Evolutionary conservation across 2,329 filamentous ascomycete genomes (phyloP).

Genomic region (Colletotrichum filicis): DNA sequence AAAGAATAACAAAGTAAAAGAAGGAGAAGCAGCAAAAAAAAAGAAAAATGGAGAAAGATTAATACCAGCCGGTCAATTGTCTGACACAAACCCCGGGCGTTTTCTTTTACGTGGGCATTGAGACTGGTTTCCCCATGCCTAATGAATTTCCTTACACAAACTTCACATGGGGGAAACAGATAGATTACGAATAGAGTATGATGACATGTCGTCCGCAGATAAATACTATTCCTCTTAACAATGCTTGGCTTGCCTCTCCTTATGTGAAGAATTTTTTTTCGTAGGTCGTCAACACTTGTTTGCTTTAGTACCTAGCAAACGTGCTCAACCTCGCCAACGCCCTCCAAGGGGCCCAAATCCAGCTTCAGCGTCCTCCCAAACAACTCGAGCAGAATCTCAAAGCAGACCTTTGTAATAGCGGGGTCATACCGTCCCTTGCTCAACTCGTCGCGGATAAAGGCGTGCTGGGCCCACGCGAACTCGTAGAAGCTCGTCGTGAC

Average conservation of each 20-base stretch:
- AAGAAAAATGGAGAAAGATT: constrained; percentile 8
- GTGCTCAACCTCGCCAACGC: constrained; percentile 74
- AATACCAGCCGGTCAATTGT: constrained; percentile 29
- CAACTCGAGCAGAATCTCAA: constrained; percentile 88
- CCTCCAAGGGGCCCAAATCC: constrained; percentile 78
- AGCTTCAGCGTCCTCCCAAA: constrained; percentile 83
- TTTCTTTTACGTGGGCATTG: constrained; percentile 20
- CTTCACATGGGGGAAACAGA: constrained; percentile 8
- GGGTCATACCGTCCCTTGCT: constrained; percentile 96
- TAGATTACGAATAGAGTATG: constrained; percentile 36
- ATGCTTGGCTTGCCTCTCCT: neutral
- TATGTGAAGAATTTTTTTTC: neutral
- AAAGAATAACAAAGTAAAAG: neutral
- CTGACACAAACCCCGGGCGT: neutral
- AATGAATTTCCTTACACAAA: constrained; percentile 24
- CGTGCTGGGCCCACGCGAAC: constrained; percentile 93
- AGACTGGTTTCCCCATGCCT: constrained; percentile 34
- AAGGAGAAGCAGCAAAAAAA: neutral
- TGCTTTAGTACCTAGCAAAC: constrained; percentile 66
- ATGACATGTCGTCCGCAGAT: constrained; percentile 33
- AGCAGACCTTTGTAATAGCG: constrained; percentile 86
- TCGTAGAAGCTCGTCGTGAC: constrained; percentile 86
- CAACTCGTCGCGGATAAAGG: constrained; percentile 92
- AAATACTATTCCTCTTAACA: constrained; percentile 37
- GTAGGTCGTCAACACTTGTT: neutral